phyloP scores from a whole-genome alignment of 306 rosid genomes.

The barrel medic (Medicago truncatula) region DNA sequence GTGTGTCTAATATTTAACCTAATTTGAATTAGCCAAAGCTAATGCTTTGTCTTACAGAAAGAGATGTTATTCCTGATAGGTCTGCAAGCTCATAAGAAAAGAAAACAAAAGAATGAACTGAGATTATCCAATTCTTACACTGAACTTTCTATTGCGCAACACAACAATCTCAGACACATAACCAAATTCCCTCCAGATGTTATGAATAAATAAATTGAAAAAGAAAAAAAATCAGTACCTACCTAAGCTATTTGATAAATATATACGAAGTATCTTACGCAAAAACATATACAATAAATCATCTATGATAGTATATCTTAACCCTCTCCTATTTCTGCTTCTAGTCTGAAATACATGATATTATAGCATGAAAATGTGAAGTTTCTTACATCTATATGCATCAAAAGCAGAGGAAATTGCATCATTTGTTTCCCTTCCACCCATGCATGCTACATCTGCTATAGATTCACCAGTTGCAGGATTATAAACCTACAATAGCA shows the following conservation, averaged over 20 bases:
- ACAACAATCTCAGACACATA: constrained; percentile 1
- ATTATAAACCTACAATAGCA: constrained; percentile 70
- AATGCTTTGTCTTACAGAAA: not conserved
- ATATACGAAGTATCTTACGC: not conserved
- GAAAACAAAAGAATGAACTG: constrained; percentile 22
- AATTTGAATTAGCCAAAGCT: constrained; percentile 9
- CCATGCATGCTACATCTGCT: constrained; percentile 87
- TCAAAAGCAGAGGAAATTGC: constrained; percentile 88
- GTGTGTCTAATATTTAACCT: not conserved
- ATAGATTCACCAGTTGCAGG: constrained; percentile 94
- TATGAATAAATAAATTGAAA: not conserved
- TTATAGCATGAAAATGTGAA: constrained; percentile 38
- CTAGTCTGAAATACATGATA: constrained; percentile 29
- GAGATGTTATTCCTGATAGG: constrained; percentile 18
- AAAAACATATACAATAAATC: constrained; percentile 15
- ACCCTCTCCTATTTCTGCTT: constrained; percentile 9
- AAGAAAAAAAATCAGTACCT: constrained; percentile 13
- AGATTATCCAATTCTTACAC: constrained; percentile 27
- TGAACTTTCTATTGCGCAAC: constrained; percentile 6
- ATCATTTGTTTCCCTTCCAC: constrained; percentile 84
- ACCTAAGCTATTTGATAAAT: constrained; percentile 15
- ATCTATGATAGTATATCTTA: constrained; percentile 28
- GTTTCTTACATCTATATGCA: constrained; percentile 67
- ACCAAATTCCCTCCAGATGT: not conserved
- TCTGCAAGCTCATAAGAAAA: constrained; percentile 8